Evolutionary conservation across 2,329 filamentous ascomycete genomes (phyloP).

Genomic region (Aspergillus sp.): DNA sequence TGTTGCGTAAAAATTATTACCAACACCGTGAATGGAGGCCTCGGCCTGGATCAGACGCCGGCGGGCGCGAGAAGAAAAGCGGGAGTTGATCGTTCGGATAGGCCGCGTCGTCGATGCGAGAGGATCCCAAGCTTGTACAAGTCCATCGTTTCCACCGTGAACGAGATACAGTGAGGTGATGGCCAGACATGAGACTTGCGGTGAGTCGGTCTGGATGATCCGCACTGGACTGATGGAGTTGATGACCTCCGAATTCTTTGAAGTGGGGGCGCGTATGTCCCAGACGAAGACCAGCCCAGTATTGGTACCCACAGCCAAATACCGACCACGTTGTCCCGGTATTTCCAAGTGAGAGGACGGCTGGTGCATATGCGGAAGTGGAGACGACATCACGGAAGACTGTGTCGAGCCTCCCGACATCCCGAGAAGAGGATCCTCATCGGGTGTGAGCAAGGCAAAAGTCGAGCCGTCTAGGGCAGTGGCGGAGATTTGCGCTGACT

Average conservation of each 20-base stretch:
- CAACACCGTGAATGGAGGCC: conserved; percentile 63
- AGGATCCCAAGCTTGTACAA: conserved; percentile 97
- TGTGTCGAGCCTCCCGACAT: conserved; percentile 54
- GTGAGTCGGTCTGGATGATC: conserved; percentile 84
- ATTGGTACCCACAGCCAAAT: conserved; percentile 77
- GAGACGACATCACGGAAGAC: conserved; percentile 55
- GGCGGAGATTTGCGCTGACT: conserved; percentile 63
- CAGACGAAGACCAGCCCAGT: conserved; percentile 76
- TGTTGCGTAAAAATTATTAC: conserved; percentile 75
- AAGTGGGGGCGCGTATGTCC: conserved; percentile 70
- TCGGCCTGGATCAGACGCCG: conserved; percentile 69
- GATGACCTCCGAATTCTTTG: conserved; percentile 52
- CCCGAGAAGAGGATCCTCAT: conserved; percentile 72
- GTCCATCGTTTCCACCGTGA: conserved; percentile 88
- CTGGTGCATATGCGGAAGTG: conserved; percentile 48
- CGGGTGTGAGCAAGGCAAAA: conserved; percentile 66
- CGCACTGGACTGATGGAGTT: conserved; percentile 70
- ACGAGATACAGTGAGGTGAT: conserved; percentile 84
- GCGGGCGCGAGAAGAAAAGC: conserved; percentile 76
- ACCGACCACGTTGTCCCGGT: conserved; percentile 78
- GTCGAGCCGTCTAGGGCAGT: conserved; percentile 71
- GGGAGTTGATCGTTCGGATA: conserved; percentile 81
- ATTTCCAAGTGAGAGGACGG: conserved; percentile 56
- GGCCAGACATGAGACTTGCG: conserved; percentile 77
- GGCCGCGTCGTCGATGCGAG: conserved; percentile 75